Conservation (phyloP, 345 rosid species). For the Balakata baccata region DNA sequence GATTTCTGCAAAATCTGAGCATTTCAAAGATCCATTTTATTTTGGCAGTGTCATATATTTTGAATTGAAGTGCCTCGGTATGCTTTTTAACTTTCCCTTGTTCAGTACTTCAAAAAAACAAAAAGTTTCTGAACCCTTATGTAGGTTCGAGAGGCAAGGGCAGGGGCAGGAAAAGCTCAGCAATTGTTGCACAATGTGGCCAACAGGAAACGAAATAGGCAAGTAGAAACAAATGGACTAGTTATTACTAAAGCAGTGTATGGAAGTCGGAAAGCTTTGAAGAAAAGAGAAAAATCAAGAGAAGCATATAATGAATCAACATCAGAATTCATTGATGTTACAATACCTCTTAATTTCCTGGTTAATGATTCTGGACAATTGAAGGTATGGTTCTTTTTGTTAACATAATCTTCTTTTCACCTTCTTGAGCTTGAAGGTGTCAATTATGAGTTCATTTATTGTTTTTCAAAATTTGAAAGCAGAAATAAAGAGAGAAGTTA, state of each 20-base stretch:
- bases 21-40: background rate
- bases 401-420: background rate
- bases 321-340: slow-evolving; percentile 67
- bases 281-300: slow-evolving; percentile 40
- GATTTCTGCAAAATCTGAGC: background rate
- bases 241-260: slow-evolving; percentile 70
- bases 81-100: background rate
- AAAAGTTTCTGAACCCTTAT: slow-evolving; percentile 9
- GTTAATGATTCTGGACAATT: slow-evolving; percentile 75
- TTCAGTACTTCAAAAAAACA: slow-evolving; percentile 8
- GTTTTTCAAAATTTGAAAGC: background rate
- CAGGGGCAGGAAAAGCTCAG: slow-evolving; percentile 77
- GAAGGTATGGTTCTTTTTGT: slow-evolving; percentile 45
- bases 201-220: slow-evolving; percentile 68
- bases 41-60: background rate
- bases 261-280: slow-evolving; percentile 60
- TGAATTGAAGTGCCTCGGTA: background rate
- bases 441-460: background rate
- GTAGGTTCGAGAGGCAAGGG: slow-evolving; percentile 74
- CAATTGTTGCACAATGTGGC: slow-evolving; percentile 72
- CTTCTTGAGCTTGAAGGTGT: background rate
- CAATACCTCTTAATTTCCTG: slow-evolving; percentile 84
- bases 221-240: slow-evolving; percentile 65
- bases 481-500: background rate
- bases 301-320: slow-evolving; percentile 35